phyloP scores from a whole-genome alignment of 768 basidiomycete genomes.

The Boletus subparvulus region DNA sequence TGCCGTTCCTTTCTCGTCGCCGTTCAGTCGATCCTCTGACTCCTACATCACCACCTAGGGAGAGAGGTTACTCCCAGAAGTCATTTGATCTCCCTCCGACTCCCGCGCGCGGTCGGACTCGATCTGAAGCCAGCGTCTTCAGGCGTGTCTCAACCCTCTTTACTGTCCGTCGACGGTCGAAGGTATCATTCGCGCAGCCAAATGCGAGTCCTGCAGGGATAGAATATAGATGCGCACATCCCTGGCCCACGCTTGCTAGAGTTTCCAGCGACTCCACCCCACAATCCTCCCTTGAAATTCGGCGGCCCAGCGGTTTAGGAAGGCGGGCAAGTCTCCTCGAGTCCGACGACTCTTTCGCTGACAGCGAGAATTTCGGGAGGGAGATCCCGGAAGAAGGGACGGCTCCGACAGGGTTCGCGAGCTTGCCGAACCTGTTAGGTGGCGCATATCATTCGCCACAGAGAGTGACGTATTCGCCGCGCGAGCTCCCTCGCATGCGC shows the following conservation, averaged over 20 bases:
- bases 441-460: constrained; percentile 10
- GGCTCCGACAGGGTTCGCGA: constrained; percentile 8
- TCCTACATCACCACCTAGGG: background rate
- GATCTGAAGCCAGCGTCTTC: constrained; percentile 29
- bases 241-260: constrained; percentile 17
- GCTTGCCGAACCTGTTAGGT: constrained; percentile 21
- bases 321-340: constrained; percentile 30
- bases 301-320: constrained; percentile 32
- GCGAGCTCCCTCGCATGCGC: background rate
- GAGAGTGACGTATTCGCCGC: background rate
- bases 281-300: constrained; percentile 31
- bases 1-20: constrained; percentile 33
- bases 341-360: constrained; percentile 12
- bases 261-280: constrained; percentile 23
- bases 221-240: constrained; percentile 16
- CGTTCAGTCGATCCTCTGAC: constrained; percentile 27
- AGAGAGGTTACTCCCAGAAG: constrained; percentile 1
- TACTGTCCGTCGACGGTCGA: constrained; percentile 24
- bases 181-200: constrained; percentile 9
- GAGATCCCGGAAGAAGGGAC: background rate
- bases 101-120: constrained; percentile 16
- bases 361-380: constrained; percentile 5
- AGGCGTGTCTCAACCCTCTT: constrained; percentile 32
- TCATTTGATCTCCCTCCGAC: constrained; percentile 6
- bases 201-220: constrained; percentile 10